Base-by-base conservation (phyloP, 148 eudicot genomes). In the Mesembryanthemum crystallinum region DNA sequence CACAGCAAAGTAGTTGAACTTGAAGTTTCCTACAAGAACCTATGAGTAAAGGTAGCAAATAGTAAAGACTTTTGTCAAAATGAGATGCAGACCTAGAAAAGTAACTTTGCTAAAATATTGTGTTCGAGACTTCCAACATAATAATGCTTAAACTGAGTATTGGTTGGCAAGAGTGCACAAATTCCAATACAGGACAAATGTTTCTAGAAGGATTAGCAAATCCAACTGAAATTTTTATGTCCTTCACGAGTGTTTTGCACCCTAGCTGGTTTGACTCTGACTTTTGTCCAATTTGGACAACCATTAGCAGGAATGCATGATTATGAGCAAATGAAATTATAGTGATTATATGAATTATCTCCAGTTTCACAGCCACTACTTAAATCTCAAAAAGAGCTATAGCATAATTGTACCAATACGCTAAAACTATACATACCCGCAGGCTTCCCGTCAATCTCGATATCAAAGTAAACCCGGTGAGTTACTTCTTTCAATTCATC, bases 381-480 rank as follows among this genome's bases (percentile, higher is more conserved):
- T 52, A 13, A 27, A 71, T 29, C 25, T 17, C 20, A 23, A 42
- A 67, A 71, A 5, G 30, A 76, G 1, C 7, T 11, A 10, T 43
- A 42, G 29, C 72, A 45, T 43, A 11, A 43, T 57, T 42, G 58
- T 54, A 76, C 32, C 32, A 55, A 57, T 47, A 42, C 11, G 24
- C 35, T 18, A 28, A 27, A 43, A 62, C 65, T 4, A 69, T 58
- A 77, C 85, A 47, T 85, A 94, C 98, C 97, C 72, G 84, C 80
- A 72, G 86, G 83, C 37, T 85, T 88, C 67, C 92, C 96, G 80
- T 82, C 85, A 64, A 95, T 92, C 74, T 95, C 88, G 13, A 95
- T 84, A 79, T 95, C 99, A 72, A 95, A 95, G 86, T 80, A 95
- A 57, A 95, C 99, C 64, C 84, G 89, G 80, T 88, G 86, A 7